Evolutionary conservation across 2,329 filamentous ascomycete genomes (phyloP), one percentile per base, ranked within the genome.

Genomic region (Talaromyces amestolkiae): DNA sequence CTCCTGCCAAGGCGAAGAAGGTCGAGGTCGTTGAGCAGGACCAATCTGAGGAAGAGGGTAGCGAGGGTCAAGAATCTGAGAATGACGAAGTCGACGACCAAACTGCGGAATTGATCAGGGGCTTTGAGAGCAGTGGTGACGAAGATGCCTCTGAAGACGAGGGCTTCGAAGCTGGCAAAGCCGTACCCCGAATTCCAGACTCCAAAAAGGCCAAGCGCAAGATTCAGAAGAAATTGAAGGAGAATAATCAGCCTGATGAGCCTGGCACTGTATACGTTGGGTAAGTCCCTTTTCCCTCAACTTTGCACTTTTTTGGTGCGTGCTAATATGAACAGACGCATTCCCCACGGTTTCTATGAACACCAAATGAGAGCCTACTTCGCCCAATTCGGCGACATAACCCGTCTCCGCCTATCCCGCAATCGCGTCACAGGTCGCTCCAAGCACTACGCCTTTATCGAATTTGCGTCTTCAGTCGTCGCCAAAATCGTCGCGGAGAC

Each of bases 281-380:
- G 75, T 86, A 75, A 71, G 82, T 74, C 3, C 7, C 15, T 19
- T 61, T 64, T 9, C 24, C 63, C 27, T 31, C 64, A 68, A 35
- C 41, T n/a, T 37, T 37, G 63, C 60, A 3, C 6, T 43, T 15
- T 66, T 73, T 66, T 72, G n/a, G n/a, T n/a, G n/a, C n/a, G 70
- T 60, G 66, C 33, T 61, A 51, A 61, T 59, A 47, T 68, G 24
- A 3, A 39, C 65, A 86, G 85, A 64, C 92, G 93, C 69, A 89
- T 97, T 67, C 93, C 93, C 45, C 92, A 95, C 80, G 91, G 95
- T 80, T 99, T 99, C 87, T 98, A 94, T 84, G 95, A 99, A 81
- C 87, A 93, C 73, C 91, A 98, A 81, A 96, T 99, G 90, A 88
- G 87, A 72, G 88, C 89, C 69, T 99, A 98, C 83, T 96, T 98